These are phyloP conservation scores for Apiosordaria backusii DNA, from an alignment of 495 filamentous ascomycete genomes.

Conservation along the genomic window DNA sequence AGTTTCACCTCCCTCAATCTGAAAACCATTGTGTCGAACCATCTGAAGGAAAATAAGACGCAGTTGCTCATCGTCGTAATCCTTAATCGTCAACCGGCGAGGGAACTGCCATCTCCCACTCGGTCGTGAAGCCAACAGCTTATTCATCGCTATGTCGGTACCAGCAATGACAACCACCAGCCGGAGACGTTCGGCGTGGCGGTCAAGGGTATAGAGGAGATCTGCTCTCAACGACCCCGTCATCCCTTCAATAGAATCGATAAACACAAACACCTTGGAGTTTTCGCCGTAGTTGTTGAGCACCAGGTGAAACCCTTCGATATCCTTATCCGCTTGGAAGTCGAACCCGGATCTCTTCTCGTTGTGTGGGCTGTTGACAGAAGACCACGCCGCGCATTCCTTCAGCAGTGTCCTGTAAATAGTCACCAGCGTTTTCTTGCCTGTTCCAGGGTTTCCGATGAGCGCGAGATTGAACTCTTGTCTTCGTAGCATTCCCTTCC, in stretches of 20 bases:
- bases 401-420: conserved; percentile 58
- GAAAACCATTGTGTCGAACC: conserved; percentile 51
- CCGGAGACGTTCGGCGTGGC: conserved; percentile 13
- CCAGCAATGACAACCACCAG: conserved; percentile 61
- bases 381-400: conserved; percentile 46
- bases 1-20: conserved; percentile 49
- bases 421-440: conserved; percentile 65
- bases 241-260: conserved; percentile 51
- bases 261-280: conserved; percentile 42
- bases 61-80: conserved; percentile 59
- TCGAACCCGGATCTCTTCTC: not conserved
- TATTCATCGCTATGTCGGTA: conserved; percentile 59
- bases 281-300: conserved; percentile 43
- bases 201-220: not conserved
- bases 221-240: conserved; percentile 18
- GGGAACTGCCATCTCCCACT: conserved; percentile 59
- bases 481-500: conserved; percentile 45
- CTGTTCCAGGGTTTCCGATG: conserved; percentile 64
- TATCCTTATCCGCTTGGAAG: not conserved
- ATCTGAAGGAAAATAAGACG: conserved; percentile 46
- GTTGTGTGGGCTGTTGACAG: conserved; percentile 16
- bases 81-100: conserved; percentile 50
- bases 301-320: conserved; percentile 2
- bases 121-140: conserved; percentile 63
- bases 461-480: conserved; percentile 56